These are phyloP conservation scores for Cercis canadensis DNA, from an alignment of 306 rosid genomes.

Conservation along the genomic window DNA sequence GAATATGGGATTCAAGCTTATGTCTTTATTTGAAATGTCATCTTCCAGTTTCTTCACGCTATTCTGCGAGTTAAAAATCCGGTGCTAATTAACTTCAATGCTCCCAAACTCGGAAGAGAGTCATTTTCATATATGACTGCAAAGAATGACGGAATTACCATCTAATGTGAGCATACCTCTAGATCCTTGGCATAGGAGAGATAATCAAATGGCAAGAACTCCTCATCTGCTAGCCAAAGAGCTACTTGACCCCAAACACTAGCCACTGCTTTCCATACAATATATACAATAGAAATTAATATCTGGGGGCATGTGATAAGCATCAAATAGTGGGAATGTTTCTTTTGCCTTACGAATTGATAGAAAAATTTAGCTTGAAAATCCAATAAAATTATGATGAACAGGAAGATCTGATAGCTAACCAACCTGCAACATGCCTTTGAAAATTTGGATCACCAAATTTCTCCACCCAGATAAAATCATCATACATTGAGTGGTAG, in stretches of 20 bases:
- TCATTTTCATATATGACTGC: conserved; percentile 1
- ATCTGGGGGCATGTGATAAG: conserved; percentile 9
- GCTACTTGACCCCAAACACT: conserved; percentile 79
- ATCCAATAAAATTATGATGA: no score
- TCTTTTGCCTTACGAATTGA: neutral
- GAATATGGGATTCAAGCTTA: conserved; percentile 58
- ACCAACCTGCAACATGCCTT: conserved; percentile 80
- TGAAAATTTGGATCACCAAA: conserved; percentile 79
- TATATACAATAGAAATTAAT: neutral
- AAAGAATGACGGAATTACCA: neutral
- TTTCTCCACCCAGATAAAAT: conserved; percentile 75
- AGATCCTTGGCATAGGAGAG: conserved; percentile 63
- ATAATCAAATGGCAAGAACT: conserved; percentile 68
- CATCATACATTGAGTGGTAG: conserved; percentile 80
- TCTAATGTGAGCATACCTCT: conserved; percentile 45
- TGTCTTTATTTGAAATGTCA: conserved; percentile 47
- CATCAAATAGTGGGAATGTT: conserved; percentile 20
- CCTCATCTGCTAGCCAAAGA: conserved; percentile 74
- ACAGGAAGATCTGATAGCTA: neutral
- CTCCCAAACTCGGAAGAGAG: conserved; percentile 6
- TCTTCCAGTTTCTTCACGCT: conserved; percentile 45
- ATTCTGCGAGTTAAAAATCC: conserved; percentile 44
- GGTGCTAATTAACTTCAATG: conserved; percentile 28
- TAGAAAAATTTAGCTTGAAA: neutral
- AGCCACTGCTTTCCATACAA: conserved; percentile 55